Base-by-base conservation (phyloP, 108 stramenopile genomes). In the Skeletonema menzelii region DNA sequence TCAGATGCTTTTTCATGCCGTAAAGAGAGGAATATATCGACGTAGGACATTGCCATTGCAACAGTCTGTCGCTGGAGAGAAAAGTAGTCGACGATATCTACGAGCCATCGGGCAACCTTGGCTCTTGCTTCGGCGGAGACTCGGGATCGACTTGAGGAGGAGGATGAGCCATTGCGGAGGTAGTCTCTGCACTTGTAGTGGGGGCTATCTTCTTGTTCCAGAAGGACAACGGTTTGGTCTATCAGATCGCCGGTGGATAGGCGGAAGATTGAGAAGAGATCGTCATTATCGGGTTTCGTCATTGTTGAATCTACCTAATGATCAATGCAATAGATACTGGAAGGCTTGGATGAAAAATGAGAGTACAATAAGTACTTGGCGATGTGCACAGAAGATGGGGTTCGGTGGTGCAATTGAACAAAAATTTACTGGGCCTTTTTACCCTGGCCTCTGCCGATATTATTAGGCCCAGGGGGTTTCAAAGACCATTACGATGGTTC, bases 71-170 rank as follows among this genome's bases (percentile, higher is more conserved):
- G 77, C 8, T 65, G 63, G 46, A 88, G 83, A 7, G 76, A 57
- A 63, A 83, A 83, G 69, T 76, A 86, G 65, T 85, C 84, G 30
- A 84, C 82, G 20, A 88, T 83, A 17, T 86, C 70, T 55, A 76
- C 78, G 26, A 84, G 82, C 90, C 90, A 91, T 56, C 78, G 78
- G 32, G 80, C 84, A 73, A 91, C 85, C 24, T 80, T 80, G 63
- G 89, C 84, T 17, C 93, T 86, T 5, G 65, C 34, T 10, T 46
- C 27, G 49, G 30, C n/a, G 24, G 17, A 32, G 46, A 34, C 8
- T 66, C 14, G 44, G 7, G 12, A 37, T 49, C 8, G 13, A 3
- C 57, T 28, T 55, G 26, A 46, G 17, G 72, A 38, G 64, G 46
- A 20, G 6, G 66, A 30, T 10, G 40, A 40, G 17, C 59, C 30